These are phyloP conservation scores for Apiotrichum sp. DNA, from an alignment of 1,284 basidiomycete genomes.

Conservation along the genomic window DNA sequence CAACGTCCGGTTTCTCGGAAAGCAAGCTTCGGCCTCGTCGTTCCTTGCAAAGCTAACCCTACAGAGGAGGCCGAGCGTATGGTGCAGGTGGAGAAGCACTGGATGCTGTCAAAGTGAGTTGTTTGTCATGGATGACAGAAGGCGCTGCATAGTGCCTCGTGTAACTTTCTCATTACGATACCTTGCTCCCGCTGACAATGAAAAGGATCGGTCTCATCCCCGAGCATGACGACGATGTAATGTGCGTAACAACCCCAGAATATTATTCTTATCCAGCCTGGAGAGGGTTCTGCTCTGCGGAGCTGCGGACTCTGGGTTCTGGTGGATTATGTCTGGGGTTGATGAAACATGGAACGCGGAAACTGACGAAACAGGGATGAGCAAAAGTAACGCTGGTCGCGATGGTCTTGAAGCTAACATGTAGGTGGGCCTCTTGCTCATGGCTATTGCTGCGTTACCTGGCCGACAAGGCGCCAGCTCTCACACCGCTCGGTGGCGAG, in stretches of 20 bases:
- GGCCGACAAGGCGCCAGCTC: conserved; percentile 42
- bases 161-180: no score
- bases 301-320: not conserved
- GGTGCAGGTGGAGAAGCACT: conserved; percentile 65
- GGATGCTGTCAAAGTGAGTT: conserved; percentile 57
- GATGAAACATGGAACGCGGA: not conserved
- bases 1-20: no score
- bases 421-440: conserved; percentile 54
- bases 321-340: not conserved
- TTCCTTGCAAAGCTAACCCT: not conserved
- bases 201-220: conserved; percentile 56
- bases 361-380: conserved; percentile 36
- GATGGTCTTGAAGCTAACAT: not conserved
- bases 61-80: conserved; percentile 57
- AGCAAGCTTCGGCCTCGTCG: no score
- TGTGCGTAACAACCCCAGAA: conserved; percentile 46
- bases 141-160: no score
- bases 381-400: conserved; percentile 62
- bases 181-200: not conserved
- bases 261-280: not conserved
- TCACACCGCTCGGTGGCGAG: not conserved
- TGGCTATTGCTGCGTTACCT: conserved; percentile 68
- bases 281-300: no score
- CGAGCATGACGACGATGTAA: conserved; percentile 79
- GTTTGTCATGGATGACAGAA: not conserved